Evolutionary conservation across 306 rosid species (phyloP), one percentile per base, ranked within the genome.

Genomic region (Quercus glauca): DNA sequence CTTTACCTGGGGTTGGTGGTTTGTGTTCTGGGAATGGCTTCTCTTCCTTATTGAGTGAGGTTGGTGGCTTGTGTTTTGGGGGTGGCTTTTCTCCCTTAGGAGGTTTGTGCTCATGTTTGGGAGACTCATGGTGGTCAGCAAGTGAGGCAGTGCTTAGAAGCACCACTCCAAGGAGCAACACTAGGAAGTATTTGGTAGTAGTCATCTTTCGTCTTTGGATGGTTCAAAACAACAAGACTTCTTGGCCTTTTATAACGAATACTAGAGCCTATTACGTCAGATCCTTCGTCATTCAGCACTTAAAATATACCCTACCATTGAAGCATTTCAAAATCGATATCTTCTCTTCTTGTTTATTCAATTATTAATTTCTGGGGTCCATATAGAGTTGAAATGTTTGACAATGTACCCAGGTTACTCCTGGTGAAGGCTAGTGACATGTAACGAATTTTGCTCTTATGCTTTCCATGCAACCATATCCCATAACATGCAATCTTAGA

Each of bases 1-100:
- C 75, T 12, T 67, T 31, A 33, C 71, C 17, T 2, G 14, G 73
- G 31, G 57, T 29, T 53, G 76, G 29, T 25, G 64, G 76, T 0
- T 65, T 51, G 52, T 65, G 55, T 9, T 20, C 52, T 18, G 79
- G 84, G 3, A 61, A 45, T 10, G 29, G 19, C 18, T 59, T 31
- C 45, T 65, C 71, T 6, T 17, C 41, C 2, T 18, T 29, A 1
- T 31, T 6, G 12, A 33, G 15, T 33, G 14, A 2, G 21, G 45
- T 17, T 3, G 59, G 80, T 43, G 56, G 61, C 11, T 28, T 67
- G 37, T 76, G 52, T 59, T 52, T 21, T 6, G 75, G 77, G 19
- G 83, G 80, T 23, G 78, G 73, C 73, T 26, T 65, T 7, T 73
- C 63, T 73, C 64, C 76, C 43, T 52, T 56, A 7, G 77, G 52